Base-by-base conservation (phyloP, 441 rosid genomes). In the Eruca vesicaria region DNA sequence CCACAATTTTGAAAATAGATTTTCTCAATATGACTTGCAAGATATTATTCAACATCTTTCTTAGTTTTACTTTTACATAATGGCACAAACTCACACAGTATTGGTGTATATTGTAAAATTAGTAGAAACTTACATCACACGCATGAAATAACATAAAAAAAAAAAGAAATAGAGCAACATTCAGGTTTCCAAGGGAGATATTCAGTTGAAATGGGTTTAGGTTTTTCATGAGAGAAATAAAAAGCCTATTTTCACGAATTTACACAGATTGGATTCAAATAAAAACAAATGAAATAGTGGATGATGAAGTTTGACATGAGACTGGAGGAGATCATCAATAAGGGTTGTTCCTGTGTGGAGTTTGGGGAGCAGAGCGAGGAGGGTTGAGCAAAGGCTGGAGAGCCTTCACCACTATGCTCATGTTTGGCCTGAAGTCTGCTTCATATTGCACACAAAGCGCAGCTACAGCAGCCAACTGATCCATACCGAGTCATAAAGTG, bases 331-430 rank as follows among this genome's bases (percentile, higher is more conserved):
- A 43, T 41, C 50, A 41, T 73, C 68, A 78, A 41, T 73, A 78
- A 31, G 63, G 72, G 63, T 66, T 63, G 43, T 59, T 57, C 83
- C 71, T 52, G 66, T 62, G 71, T 1, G 84, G 79, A 61, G 86
- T 79, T 26, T 82, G 80, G 0, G 83, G 72, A 31, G 83, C 83
- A 66, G 75, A 66, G 72, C 81, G 38, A 73, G 69, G 84, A 68
- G 75, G 71, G 72, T 82, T 80, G 71, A 78, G 73, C 65, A 87
- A 82, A 53, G 90, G 80, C 80, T 82, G 85, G 55, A 86, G 83
- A 63, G 88, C 86, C 71, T 83, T 86, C 58, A 84, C 87, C 20
- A 87, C 84, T 31, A 84, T 83, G 79, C 87, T 83, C 83, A 87
- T 86, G 65, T 82, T 83, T 14, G 91, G 87, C 60, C 84, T 78